These are phyloP conservation scores for Prunus dulcis DNA, from an alignment of 306 rosid genomes.

Conservation along the genomic window DNA sequence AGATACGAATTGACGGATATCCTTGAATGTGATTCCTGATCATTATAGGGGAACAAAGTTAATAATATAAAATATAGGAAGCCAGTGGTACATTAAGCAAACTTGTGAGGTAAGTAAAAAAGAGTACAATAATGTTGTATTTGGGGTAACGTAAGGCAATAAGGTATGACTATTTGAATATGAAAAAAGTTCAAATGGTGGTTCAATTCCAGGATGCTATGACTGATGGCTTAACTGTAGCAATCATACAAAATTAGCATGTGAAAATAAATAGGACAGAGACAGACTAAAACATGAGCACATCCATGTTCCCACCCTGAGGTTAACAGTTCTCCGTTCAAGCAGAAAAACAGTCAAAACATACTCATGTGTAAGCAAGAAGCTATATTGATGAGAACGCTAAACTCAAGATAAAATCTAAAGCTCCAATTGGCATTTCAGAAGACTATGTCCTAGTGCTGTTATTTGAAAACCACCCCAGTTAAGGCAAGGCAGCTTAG, in stretches of 20 bases:
- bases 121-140: background rate
- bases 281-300: background rate
- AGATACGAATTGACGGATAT: slow-evolving; percentile 95
- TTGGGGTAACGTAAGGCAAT: background rate
- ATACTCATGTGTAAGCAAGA: background rate
- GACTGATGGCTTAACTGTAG: background rate
- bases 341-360: background rate
- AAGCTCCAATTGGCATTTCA: background rate
- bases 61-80: slow-evolving; percentile 14
- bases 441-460: background rate
- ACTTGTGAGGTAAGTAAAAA: background rate
- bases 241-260: background rate
- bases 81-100: slow-evolving; percentile 21
- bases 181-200: background rate
- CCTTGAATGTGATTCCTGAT: slow-evolving; percentile 97
- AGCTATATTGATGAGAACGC: background rate
- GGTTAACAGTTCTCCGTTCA: background rate
- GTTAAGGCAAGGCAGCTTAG: background rate
- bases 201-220: background rate
- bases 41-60: slow-evolving; percentile 20
- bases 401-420: background rate
- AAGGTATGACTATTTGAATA: background rate
- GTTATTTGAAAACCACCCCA: background rate
- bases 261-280: background rate
- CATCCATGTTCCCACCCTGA: background rate